Evolutionary conservation across 1,284 basidiomycete genomes (phyloP).

Genomic region (Volvariella surrecta): DNA sequence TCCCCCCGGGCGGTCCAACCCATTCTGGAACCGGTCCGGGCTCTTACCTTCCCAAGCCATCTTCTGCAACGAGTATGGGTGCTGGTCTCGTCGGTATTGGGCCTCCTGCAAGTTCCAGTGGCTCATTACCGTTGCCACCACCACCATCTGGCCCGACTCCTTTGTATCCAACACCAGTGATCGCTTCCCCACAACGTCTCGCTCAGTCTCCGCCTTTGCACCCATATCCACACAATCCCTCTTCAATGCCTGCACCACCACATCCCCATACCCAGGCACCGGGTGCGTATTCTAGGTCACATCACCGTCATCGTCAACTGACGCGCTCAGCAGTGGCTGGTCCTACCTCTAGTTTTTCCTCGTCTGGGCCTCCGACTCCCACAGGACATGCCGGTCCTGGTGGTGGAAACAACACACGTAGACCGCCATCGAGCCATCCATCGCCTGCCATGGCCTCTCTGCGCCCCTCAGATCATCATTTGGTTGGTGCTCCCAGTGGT

Average conservation of each 20-base stretch:
- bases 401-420: not conserved
- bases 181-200: not conserved
- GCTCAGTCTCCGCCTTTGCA: not conserved
- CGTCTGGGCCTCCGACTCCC: not conserved
- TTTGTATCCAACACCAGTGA: not conserved
- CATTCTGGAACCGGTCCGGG: not conserved
- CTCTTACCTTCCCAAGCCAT: not conserved
- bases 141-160: not conserved
- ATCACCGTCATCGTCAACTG: no score
- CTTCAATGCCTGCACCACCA: not conserved
- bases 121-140: not conserved
- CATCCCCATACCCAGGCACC: not conserved
- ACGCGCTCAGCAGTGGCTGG: no score
- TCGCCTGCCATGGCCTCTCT: constrained; percentile 22
- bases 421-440: constrained; percentile 2
- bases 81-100: no score
- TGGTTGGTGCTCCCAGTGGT: not conserved
- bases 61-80: not conserved
- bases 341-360: no score
- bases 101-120: no score
- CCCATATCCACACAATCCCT: not conserved
- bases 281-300: no score
- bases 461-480: constrained; percentile 10
- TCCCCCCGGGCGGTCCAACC: not conserved
- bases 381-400: not conserved